Base-by-base conservation (phyloP, 345 rosid genomes). In the Hibiscus syriacus region DNA sequence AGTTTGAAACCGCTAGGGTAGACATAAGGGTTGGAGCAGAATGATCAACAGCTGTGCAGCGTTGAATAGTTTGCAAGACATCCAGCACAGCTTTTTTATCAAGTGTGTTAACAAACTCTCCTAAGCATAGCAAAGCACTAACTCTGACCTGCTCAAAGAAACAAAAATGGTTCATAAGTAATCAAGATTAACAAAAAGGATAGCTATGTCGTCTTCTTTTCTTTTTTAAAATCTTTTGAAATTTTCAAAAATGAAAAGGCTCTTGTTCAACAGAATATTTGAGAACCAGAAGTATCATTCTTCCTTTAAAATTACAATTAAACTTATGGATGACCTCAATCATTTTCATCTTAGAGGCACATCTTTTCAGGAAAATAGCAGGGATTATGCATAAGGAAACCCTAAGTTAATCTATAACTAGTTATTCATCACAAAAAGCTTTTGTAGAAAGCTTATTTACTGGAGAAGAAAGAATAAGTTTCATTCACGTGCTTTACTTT, bases 1-100 rank as follows among this genome's bases (percentile, higher is more conserved):
- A 85, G 80, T 84, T 89, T 73, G 98, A 92, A 13, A 94, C 87
- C 54, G 92, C 97, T 66, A 94, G 96, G 59, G 99, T 85, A 74
- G 95, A 94, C 96, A 94, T 94, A 20, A 94, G 91, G 52, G 99
- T 94, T 29, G 99, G 99, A 60, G 95, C 87, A 73, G 99, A 91
- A 54, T 74, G 96, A 73, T 94, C 99, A 74, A 94, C 96, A 16
- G 97, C 89, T 36, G 95, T 94, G 72, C 99, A 94, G 5, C 93
- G 87, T 72, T 91, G 97, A 70, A 94, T 79, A 65, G 97, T 94
- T 81, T 91, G 81, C 84, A 94, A 75, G 70, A 94, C 81, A n/a
- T 86, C 96, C 53, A 87, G 73, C 72, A 81, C 84, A 29, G 87
- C 87, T 1, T 84, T 87, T 76, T 89, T 94, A 70, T 91, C 96